These are phyloP conservation scores for Solanum hybrid DNA, from an alignment of 305 asterid species.

Conservation along the genomic window DNA sequence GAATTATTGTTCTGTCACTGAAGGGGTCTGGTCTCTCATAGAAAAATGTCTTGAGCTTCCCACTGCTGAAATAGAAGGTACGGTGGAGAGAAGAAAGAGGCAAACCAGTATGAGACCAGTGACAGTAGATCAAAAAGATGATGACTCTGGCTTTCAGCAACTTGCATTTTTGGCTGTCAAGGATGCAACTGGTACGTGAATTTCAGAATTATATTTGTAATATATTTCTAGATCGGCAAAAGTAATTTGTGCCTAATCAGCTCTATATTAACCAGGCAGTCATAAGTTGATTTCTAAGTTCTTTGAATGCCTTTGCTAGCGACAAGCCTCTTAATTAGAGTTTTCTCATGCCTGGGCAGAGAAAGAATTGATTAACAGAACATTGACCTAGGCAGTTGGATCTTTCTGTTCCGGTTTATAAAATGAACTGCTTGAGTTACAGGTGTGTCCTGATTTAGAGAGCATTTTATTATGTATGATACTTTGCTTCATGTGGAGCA, in stretches of 20 bases:
- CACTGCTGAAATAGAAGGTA: constrained; percentile 7
- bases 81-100: constrained; percentile 23
- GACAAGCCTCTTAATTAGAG: neutral
- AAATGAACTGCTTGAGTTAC: neutral
- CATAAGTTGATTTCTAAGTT: neutral
- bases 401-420: constrained; percentile 2
- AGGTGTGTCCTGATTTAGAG: neutral
- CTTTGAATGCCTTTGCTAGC: neutral
- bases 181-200: constrained; percentile 33
- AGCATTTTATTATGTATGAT: neutral
- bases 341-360: neutral
- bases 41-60: constrained; percentile 28
- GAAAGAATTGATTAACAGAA: neutral
- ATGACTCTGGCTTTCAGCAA: constrained; percentile 23
- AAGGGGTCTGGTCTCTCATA: constrained; percentile 55
- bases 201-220: neutral
- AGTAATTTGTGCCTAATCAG: neutral
- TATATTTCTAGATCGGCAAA: neutral
- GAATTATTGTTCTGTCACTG: constrained; percentile 23
- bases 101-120: constrained; percentile 2
- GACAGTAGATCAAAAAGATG: constrained; percentile 1
- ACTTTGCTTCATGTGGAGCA: constrained; percentile 8
- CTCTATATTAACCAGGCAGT: neutral
- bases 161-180: constrained; percentile 35
- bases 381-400: neutral